These are phyloP conservation scores for Artemisia annua DNA, from an alignment of 129 eudicot genomes.

Conservation along the genomic window DNA sequence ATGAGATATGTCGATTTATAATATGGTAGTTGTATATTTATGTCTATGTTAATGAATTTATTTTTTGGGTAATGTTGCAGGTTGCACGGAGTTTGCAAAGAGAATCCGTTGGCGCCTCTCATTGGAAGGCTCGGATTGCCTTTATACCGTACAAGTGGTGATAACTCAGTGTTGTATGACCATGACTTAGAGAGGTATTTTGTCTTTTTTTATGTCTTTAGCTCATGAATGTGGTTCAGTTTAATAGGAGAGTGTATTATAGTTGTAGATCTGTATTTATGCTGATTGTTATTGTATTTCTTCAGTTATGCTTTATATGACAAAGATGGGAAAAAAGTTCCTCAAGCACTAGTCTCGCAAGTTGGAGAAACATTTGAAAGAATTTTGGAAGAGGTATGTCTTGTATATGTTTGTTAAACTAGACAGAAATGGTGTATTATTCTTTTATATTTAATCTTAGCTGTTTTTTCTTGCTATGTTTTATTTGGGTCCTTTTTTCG, in stretches of 20 bases:
- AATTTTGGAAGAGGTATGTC: slow-evolving; percentile 76
- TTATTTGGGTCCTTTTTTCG: neutral
- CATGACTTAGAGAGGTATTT: slow-evolving; percentile 90
- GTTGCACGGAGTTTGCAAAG: slow-evolving; percentile 97
- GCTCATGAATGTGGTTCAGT: neutral
- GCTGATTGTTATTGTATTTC: slow-evolving; percentile 11
- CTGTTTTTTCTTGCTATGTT: neutral
- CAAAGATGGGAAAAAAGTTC: slow-evolving; percentile 81
- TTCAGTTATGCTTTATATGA: slow-evolving; percentile 87
- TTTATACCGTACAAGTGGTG: slow-evolving; percentile 94
- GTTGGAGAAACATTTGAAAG: slow-evolving; percentile 79
- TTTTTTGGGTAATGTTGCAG: slow-evolving; percentile 35
- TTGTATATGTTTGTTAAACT: neutral
- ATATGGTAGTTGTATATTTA: neutral
- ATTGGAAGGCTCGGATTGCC: slow-evolving; percentile 90
- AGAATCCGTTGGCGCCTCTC: slow-evolving; percentile 94
- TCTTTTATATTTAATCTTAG: neutral
- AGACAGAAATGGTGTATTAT: no score
- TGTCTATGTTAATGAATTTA: neutral
- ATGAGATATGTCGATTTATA: no score
- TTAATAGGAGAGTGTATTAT: neutral
- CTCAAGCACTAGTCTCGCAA: slow-evolving; percentile 75
- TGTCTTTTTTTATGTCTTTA: neutral
- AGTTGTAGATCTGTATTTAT: neutral
- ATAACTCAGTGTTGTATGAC: slow-evolving; percentile 95